Evolutionary conservation across 2,329 filamentous ascomycete genomes (phyloP).

Genomic region (Talaromyces funiculosus): DNA sequence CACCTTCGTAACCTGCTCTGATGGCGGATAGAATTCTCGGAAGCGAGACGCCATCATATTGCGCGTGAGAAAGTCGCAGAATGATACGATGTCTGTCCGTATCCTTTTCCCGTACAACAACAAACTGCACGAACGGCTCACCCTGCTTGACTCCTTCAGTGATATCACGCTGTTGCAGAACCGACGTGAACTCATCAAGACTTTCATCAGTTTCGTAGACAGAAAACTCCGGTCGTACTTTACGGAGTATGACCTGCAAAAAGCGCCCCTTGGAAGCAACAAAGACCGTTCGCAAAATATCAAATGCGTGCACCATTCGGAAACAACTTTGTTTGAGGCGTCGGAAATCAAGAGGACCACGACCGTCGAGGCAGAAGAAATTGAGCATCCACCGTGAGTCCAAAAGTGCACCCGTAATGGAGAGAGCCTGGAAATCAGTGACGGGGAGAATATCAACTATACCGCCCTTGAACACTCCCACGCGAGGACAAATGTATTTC

Average conservation of each 20-base stretch:
- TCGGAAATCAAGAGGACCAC: constrained; percentile 43
- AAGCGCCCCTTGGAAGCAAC: constrained; percentile 48
- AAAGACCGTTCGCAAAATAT: constrained; percentile 63
- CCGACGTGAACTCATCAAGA: constrained; percentile 48
- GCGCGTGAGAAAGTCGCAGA: constrained; percentile 62
- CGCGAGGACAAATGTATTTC: constrained; percentile 46
- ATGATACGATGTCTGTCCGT: constrained; percentile 45
- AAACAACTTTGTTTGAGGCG: constrained; percentile 38
- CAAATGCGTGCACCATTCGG: constrained; percentile 54
- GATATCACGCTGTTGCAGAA: constrained; percentile 53
- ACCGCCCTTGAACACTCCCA: constrained; percentile 48
- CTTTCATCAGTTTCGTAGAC: constrained; percentile 49
- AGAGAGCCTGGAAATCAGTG: constrained; percentile 43
- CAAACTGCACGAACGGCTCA: constrained; percentile 57
- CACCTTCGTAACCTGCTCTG: constrained; percentile 48
- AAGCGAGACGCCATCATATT: constrained; percentile 65
- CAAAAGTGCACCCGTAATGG: constrained; percentile 31
- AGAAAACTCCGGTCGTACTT: constrained; percentile 48
- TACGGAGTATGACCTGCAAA: constrained; percentile 54
- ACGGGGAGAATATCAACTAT: constrained; percentile 55
- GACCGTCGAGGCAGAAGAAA: constrained; percentile 56
- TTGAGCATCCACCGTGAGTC: constrained; percentile 38
- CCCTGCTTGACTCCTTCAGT: constrained; percentile 53
- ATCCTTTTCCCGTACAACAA: constrained; percentile 43
- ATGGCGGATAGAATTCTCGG: constrained; percentile 58